These are phyloP conservation scores for Knufia fluminis DNA, from an alignment of 2,329 filamentous ascomycete species.

Conservation along the genomic window DNA sequence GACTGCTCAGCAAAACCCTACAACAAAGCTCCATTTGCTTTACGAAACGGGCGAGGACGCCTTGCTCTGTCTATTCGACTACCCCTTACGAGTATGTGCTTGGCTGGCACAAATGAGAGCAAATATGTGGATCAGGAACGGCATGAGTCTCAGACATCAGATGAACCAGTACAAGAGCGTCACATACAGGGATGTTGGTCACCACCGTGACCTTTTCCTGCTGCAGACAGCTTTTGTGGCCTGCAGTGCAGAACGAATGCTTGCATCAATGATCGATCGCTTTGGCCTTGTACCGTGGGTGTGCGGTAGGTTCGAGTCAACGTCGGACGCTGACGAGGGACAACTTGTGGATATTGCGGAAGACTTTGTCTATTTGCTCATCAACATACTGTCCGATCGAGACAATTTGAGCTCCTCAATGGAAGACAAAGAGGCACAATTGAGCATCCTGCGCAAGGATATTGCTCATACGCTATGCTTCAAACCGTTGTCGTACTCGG, in stretches of 20 bases:
- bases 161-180: constrained; percentile 89
- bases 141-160: constrained; percentile 89
- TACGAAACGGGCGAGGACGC: constrained; percentile 54
- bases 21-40: constrained; percentile 8
- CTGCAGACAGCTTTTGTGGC: constrained; percentile 83
- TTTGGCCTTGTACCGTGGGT: constrained; percentile 86
- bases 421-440: constrained; percentile 55
- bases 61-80: constrained; percentile 81
- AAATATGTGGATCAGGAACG: constrained; percentile 97
- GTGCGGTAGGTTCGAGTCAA: constrained; percentile 67
- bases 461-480: constrained; percentile 92
- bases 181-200: constrained; percentile 78
- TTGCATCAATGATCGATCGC: constrained; percentile 83
- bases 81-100: constrained; percentile 81
- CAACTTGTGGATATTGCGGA: constrained; percentile 91
- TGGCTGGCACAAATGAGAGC: constrained; percentile 98
- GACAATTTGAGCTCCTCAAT: constrained; percentile 64
- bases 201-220: constrained; percentile 90
- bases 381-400: constrained; percentile 82
- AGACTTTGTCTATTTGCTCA: constrained; percentile 88
- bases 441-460: constrained; percentile 71
- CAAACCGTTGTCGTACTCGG: constrained; percentile 89
- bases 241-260: constrained; percentile 70
- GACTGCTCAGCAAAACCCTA: not conserved
- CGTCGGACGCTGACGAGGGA: constrained; percentile 67